Base-by-base conservation (phyloP, 805 yeast genomes). In the Yarrowia sp. region DNA sequence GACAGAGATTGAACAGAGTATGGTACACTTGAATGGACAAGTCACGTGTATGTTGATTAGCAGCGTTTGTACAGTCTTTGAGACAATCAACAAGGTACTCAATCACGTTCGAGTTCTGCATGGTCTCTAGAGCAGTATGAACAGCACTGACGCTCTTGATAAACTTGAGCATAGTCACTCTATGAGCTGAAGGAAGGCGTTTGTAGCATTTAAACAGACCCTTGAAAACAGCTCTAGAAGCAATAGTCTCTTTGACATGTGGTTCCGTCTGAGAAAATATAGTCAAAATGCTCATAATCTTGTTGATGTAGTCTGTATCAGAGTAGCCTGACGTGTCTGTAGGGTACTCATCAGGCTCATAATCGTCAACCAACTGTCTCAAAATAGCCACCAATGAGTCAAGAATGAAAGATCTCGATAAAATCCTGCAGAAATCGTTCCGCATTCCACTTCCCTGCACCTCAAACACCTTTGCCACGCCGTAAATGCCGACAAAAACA, bases 1-100 rank as follows among this genome's bases (percentile, higher is more conserved):
- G 79, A 68, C 87, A 82, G 65, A 82, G 77, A 67, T 83, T 83
- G 75, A 81, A 83, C 44, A 84, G 69, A 0, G 80, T 76, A 0
- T 85, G 86, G 61, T 83, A 77, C 7, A 81, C 72, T 36, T 79
- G 75, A 66, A 81, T 81, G 33, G 79, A 74, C 13, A 79, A 75
- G 60, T 79, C 81, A 63, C 78, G 78, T 69, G 73, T 78, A 8
- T 31, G 36, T 35, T 55, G 62, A 13, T 15, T 44, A 17, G 15
- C 62, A 45, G 8, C 58, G 15, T 11, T 51, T n/a, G 53, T 68
- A 2, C 72, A 65, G n/a, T 68, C 66, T 11, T 67, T 67, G 18
- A 76, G 66, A 5, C 73, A 71, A 1, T 71, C 69, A 2, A 82
- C 78, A 62, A 83, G 71, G 64, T 80, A 79, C 51, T 81, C 83